These are phyloP conservation scores for Amphibolis antarctica DNA, from an alignment of 106 monocot species.

Conservation along the genomic window DNA sequence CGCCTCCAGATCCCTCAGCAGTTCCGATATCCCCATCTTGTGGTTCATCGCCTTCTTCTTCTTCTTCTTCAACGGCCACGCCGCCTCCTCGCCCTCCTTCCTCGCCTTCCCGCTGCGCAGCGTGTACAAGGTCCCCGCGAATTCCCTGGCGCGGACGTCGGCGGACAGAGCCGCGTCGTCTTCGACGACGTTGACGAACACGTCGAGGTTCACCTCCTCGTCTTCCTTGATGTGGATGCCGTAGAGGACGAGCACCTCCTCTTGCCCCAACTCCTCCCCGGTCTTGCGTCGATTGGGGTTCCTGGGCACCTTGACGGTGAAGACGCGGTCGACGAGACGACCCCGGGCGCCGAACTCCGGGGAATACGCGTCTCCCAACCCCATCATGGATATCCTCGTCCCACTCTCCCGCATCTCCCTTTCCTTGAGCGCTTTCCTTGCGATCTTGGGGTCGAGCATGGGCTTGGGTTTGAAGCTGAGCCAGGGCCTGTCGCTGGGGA, in stretches of 20 bases:
- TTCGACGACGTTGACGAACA: slow-evolving; percentile 15
- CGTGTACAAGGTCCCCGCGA: slow-evolving; percentile 46
- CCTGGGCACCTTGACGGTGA: slow-evolving; percentile 3
- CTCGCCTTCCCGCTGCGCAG: slow-evolving; percentile 23
- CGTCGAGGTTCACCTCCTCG: slow-evolving; percentile 17
- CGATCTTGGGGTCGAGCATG: slow-evolving; percentile 1
- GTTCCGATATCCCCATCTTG: slow-evolving; percentile 18
- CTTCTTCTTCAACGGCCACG: background rate
- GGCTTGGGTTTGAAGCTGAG: slow-evolving; percentile 5
- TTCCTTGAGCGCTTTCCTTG: background rate
- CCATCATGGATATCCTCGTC: background rate
- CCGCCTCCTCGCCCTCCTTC: background rate
- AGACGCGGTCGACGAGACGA: background rate
- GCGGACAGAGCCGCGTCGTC: background rate
- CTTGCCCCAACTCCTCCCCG: background rate
- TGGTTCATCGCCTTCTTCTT: slow-evolving; percentile 8
- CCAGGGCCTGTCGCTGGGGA: background rate
- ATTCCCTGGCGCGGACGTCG: slow-evolving; percentile 29
- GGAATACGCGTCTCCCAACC: background rate
- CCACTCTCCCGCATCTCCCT: slow-evolving; percentile 10
- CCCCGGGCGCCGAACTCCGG: slow-evolving; percentile 7
- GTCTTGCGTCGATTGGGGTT: background rate
- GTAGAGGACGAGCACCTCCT: slow-evolving; percentile 27
- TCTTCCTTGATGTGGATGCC: slow-evolving; percentile 9
- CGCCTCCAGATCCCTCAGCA: slow-evolving; percentile 16